These are phyloP conservation scores for Eucalyptus marginata DNA, from an alignment of 345 rosid genomes.

Conservation along the genomic window DNA sequence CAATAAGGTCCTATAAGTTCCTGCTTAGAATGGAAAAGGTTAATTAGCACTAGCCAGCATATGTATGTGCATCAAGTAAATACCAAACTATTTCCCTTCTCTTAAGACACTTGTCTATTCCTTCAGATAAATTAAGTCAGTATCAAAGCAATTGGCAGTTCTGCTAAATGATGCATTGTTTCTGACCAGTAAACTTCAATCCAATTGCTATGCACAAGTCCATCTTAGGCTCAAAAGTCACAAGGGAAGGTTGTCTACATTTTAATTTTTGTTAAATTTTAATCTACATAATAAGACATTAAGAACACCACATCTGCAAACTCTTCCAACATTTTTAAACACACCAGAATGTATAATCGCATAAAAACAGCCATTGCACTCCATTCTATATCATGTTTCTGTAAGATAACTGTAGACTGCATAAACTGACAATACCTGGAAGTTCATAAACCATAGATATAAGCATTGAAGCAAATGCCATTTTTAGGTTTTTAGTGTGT, in stretches of 20 bases:
- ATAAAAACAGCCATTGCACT: background rate
- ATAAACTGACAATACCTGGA: background rate
- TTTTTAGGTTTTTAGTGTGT: background rate
- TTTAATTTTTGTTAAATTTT: background rate
- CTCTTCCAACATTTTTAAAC: background rate
- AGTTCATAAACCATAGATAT: background rate
- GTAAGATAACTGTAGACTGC: background rate
- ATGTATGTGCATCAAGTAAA: background rate
- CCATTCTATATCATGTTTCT: background rate
- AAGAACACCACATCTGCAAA: background rate
- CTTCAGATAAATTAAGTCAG: background rate
- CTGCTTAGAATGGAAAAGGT: slow-evolving; percentile 17
- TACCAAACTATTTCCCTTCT: background rate
- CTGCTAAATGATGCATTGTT: background rate
- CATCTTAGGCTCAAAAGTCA: background rate
- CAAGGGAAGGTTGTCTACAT: background rate
- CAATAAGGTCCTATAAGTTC: slow-evolving; percentile 77
- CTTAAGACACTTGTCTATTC: background rate
- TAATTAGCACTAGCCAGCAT: background rate
- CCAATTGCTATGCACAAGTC: background rate
- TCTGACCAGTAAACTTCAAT: background rate
- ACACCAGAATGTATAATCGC: background rate
- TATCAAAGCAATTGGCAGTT: background rate
- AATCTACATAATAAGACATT: background rate
- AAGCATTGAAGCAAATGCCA: background rate